These are phyloP conservation scores for Solanum hybrid DNA, from an alignment of 305 asterid species.

Conservation along the genomic window DNA sequence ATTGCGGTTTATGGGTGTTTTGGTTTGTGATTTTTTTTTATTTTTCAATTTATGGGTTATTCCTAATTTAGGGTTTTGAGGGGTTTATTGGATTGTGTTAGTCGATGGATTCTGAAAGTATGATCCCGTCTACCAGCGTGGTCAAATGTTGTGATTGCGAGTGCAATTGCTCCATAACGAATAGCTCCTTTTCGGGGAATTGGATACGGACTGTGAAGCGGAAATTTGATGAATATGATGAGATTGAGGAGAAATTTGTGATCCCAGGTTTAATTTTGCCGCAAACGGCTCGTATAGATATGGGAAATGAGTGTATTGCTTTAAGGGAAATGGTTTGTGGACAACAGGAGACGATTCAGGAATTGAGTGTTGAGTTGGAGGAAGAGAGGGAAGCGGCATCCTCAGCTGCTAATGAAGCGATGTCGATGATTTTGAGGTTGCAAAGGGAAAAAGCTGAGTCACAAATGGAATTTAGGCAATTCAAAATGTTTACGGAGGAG, in stretches of 20 bases:
- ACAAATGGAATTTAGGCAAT: constrained; percentile 91
- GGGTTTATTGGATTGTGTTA: background rate
- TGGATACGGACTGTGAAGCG: constrained; percentile 58
- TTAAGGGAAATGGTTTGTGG: constrained; percentile 68
- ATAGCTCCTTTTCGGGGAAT: constrained; percentile 36
- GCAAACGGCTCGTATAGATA: constrained; percentile 65
- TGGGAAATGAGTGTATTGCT: constrained; percentile 66
- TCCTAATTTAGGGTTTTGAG: background rate
- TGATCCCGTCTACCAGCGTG: constrained; percentile 24
- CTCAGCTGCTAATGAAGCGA: constrained; percentile 91
- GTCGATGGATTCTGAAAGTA: constrained; percentile 43
- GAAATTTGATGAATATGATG: constrained; percentile 43
- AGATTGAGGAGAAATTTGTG: constrained; percentile 23
- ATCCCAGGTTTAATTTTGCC: constrained; percentile 53
- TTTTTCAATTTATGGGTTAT: background rate
- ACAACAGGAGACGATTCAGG: constrained; percentile 75
- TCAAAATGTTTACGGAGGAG: constrained; percentile 84
- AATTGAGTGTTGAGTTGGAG: constrained; percentile 65
- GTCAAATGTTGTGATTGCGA: constrained; percentile 66
- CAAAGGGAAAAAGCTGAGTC: constrained; percentile 95
- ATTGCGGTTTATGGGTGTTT: background rate
- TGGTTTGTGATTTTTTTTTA: background rate
- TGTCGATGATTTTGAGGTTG: constrained; percentile 95
- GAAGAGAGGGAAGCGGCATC: constrained; percentile 94
- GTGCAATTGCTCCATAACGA: constrained; percentile 42